Base-by-base conservation (phyloP, 225 moss, liverwort and hornwort genomes). In the Lunularia cruciata region DNA sequence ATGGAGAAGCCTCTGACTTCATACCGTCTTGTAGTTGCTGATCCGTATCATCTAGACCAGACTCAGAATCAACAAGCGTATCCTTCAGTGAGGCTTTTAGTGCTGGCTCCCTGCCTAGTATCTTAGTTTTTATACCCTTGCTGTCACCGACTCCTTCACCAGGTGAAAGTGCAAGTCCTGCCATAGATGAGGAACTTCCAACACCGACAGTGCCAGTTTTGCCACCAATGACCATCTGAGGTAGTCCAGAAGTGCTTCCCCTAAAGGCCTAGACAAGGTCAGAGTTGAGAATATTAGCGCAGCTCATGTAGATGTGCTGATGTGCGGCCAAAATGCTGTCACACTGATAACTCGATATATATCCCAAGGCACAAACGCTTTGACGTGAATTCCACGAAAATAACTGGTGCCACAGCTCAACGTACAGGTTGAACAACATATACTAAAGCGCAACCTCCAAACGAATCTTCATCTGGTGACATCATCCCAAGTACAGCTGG, bases 71-170 rank as follows among this genome's bases (percentile, higher is more conserved):
- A 69, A 77, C 78, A 59, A 78, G 81, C 20, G 87, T 78, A n/a
- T 89, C 90, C 60, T 76, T 79, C 16, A 87, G 67, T 28, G 87
- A 52, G 63, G 84, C 74, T 65, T 81, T 81, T 63, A 91, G 81
- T 57, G 89, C 94, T 22, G 76, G 65, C 39, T 88, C 82, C 59
- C 78, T 90, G 75, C 81, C 80, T 7, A 18, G n/a, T 63, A 72
- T 83, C 31, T 72, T 72, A 53, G 77, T 85, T 81, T 80, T 89
- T 16, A 53, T 35, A 70, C 73, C 80, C 75, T 83, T 88, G 72
- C 69, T 77, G 30, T 77, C 81, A 67, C 13, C 47, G 3, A 42
- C 52, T 39, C 76, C 76, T 37, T 81, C 69, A 9, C 33, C 63
- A 55, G 60, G 61, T 66, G 65, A 53, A 5, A 36, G 55, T 12